Evolutionary conservation across 176 grass and related monocot genomes (phyloP).

Genomic region (Paspalum notatum): DNA sequence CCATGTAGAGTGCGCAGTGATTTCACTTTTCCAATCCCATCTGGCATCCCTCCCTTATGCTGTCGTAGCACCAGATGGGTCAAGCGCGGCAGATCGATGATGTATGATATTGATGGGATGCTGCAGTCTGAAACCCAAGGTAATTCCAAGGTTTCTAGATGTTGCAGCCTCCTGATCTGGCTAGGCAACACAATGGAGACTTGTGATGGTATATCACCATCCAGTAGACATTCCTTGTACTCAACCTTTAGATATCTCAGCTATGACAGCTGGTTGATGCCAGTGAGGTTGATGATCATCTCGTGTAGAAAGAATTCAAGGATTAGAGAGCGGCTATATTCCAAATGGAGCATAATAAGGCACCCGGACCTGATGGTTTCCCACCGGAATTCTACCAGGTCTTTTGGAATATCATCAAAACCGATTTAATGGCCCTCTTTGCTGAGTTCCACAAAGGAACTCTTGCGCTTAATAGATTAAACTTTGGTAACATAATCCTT

Average conservation of each 20-base stretch:
- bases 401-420: too few relatives aligned
- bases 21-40: slow-evolving; percentile 2
- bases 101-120: slow-evolving; percentile 9
- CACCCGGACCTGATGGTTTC: too few relatives aligned
- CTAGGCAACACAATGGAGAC: not conserved
- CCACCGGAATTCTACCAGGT: too few relatives aligned
- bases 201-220: slow-evolving; percentile 6
- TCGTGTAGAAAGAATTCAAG: not conserved
- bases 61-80: not conserved
- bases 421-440: too few relatives aligned
- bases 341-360: too few relatives aligned
- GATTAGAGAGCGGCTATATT: too few relatives aligned
- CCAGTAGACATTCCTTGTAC: slow-evolving; percentile 9
- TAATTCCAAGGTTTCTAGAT: slow-evolving; percentile 19
- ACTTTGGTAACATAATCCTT: too few relatives aligned
- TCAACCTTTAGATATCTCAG: slow-evolving; percentile 1
- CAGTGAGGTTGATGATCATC: not conserved
- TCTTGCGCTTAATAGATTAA: too few relatives aligned
- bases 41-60: not conserved
- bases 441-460: too few relatives aligned
- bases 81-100: not conserved
- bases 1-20: not conserved
- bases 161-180: not conserved
- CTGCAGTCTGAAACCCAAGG: not conserved
- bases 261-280: not conserved